Evolutionary conservation across 139 green algal species (phyloP).

Genomic region (Volvox reticuliferus): DNA sequence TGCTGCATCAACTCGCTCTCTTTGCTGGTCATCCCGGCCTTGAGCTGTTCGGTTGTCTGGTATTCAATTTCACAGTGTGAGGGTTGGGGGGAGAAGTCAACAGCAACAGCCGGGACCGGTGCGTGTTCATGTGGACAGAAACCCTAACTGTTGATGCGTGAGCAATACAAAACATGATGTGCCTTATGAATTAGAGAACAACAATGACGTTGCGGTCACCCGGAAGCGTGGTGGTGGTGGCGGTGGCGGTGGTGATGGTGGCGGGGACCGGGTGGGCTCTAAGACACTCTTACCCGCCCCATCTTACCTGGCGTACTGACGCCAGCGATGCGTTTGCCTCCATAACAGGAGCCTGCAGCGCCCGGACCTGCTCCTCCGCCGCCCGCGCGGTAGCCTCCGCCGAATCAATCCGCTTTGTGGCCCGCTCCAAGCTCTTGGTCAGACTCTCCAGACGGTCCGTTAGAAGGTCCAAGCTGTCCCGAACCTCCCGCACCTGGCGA

Average conservation of each 20-base stretch:
- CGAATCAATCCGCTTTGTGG: background rate
- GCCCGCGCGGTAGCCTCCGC: background rate
- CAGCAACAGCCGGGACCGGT: too few species aligned
- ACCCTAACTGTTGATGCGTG: too few species aligned
- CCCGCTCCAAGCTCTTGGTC: slow-evolving; percentile 3
- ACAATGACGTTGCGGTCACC: too few species aligned
- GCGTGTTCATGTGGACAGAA: too few species aligned
- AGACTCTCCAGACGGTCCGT: slow-evolving; percentile 6
- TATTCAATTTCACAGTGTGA: too few species aligned
- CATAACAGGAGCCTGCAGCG: slow-evolving; percentile 8
- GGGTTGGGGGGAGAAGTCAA: background rate
- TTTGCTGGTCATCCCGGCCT: slow-evolving; percentile 17
- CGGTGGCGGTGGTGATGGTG: too few species aligned
- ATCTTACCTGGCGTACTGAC: slow-evolving; percentile 4
- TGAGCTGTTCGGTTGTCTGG: slow-evolving; percentile 20
- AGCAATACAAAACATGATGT: too few species aligned
- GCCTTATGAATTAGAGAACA: too few species aligned
- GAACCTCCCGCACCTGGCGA: background rate
- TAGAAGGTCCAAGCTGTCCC: slow-evolving; percentile 3
- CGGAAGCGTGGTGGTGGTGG: too few species aligned
- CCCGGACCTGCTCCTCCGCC: slow-evolving; percentile 12
- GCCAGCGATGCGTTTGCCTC: background rate
- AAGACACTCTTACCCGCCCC: too few species aligned
- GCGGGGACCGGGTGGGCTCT: too few species aligned
- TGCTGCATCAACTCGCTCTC: slow-evolving; percentile 38